These are phyloP conservation scores for Pterothamnion heteromorphum DNA, from an alignment of 31 red algal species.

Conservation along the genomic window DNA sequence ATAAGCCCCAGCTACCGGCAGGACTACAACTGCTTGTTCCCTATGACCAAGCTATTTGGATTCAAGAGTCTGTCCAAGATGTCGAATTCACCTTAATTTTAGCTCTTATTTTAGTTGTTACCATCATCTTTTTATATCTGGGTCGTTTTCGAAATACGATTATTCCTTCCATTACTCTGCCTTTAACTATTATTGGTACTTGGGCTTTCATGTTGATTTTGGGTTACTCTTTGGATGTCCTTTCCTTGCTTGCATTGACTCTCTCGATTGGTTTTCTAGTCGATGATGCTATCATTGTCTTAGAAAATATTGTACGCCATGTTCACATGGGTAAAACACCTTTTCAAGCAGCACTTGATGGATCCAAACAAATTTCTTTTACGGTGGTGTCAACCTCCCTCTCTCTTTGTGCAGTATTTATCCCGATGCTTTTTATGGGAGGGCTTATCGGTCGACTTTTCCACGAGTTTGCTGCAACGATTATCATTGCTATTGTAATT, in stretches of 20 bases:
- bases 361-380: not conserved
- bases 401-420: not conserved
- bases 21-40: not conserved
- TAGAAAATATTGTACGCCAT: not conserved
- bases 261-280: constrained; percentile 13
- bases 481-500: not conserved
- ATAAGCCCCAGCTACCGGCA: not conserved
- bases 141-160: not conserved
- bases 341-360: not conserved
- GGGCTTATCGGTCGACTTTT: not conserved
- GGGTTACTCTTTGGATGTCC: not conserved
- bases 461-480: not conserved
- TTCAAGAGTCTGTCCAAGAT: not conserved
- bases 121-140: not conserved
- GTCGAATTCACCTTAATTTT: not conserved
- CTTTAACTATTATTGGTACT: not conserved
- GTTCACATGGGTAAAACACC: not conserved
- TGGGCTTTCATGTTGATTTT: not conserved
- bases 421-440: not conserved
- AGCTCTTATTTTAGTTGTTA: not conserved
- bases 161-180: not conserved
- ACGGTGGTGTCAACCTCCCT: not conserved
- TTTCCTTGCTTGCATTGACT: not conserved
- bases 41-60: not conserved
- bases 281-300: constrained; percentile 26